Conservation (phyloP, 2,329 filamentous ascomycete genomes). For the Furcasterigmium furcatum region DNA sequence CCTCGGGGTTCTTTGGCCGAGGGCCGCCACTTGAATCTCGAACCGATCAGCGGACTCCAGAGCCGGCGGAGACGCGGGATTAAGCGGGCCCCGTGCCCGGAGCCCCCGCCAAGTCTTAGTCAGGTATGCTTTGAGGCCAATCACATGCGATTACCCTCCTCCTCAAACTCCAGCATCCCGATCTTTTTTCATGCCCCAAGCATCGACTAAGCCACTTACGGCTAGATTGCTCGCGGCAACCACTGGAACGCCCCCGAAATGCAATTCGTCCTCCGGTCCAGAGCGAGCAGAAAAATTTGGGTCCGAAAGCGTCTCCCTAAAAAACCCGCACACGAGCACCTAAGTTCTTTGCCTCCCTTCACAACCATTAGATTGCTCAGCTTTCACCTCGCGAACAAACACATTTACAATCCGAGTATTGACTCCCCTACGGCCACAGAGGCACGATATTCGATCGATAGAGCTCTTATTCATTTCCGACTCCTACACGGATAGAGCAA, state of each 20-base stretch:
- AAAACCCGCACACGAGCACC: conserved; percentile 16
- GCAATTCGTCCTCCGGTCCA: conserved; percentile 9
- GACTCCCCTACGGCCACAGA: too few relatives aligned
- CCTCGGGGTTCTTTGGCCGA: too few relatives aligned
- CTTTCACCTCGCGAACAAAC: background rate
- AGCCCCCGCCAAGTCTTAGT: too few relatives aligned
- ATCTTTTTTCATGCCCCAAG: conserved; percentile 5
- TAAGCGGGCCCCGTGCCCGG: too few relatives aligned
- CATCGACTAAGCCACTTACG: conserved; percentile 4
- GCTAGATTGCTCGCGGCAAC: conserved; percentile 7
- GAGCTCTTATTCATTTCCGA: too few relatives aligned
- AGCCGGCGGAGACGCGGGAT: too few relatives aligned
- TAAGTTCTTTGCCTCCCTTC: background rate
- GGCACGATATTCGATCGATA: too few relatives aligned
- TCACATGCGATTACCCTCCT: conserved; percentile 6
- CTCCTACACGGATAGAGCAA: too few relatives aligned
- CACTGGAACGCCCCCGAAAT: conserved; percentile 6
- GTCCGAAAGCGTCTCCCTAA: conserved; percentile 8
- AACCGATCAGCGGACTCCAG: too few relatives aligned
- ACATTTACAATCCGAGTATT: background rate
- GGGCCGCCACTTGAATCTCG: too few relatives aligned
- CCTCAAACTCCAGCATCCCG: background rate
- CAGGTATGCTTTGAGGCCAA: conserved; percentile 7
- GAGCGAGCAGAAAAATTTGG: conserved; percentile 10
- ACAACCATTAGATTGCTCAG: background rate